Percentiles rank a stretch among this genome's conserved stretches.
Conservation (phyloP, 2,329 filamentous ascomycete species). For the Ascochyta rabiei region DNA sequence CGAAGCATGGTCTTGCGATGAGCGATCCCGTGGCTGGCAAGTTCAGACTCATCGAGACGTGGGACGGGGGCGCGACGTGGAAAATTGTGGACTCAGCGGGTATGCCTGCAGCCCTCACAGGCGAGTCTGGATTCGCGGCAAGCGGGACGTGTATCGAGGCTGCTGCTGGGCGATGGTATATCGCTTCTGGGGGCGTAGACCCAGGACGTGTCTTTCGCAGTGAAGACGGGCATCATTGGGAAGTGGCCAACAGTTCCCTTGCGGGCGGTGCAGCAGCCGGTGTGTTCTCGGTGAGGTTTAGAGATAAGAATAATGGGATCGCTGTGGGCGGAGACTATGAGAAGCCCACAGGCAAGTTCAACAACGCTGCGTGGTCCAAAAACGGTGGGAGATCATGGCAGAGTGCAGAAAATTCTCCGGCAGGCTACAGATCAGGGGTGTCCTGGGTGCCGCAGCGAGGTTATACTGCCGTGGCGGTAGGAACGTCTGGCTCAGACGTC, state of each 20-base stretch:
- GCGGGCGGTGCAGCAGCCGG: conserved; percentile 34
- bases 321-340: conserved; percentile 38
- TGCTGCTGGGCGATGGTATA: conserved; percentile 35
- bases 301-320: conserved; percentile 29
- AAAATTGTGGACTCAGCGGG: conserved; percentile 17
- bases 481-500: conserved; percentile 37
- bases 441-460: conserved; percentile 31
- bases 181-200: conserved; percentile 34
- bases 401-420: conserved; percentile 28
- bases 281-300: conserved; percentile 38
- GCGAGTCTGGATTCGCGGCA: conserved; percentile 36
- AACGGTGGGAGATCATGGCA: conserved; percentile 34
- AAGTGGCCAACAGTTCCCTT: conserved; percentile 28
- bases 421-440: conserved; percentile 34
- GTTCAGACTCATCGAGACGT: conserved; percentile 37
- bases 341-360: conserved; percentile 23
- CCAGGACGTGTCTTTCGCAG: conserved; percentile 34
- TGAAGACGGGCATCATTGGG: conserved; percentile 23
- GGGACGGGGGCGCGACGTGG: conserved; percentile 33
- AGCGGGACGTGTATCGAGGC: conserved; percentile 37
- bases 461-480: conserved; percentile 31
- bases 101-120: conserved; percentile 28
- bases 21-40: conserved; percentile 39
- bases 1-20: conserved; percentile 32
- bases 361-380: conserved; percentile 33